Evolutionary conservation across 352 stramenopile genomes (phyloP).

Genomic region (Pythium volutum): DNA sequence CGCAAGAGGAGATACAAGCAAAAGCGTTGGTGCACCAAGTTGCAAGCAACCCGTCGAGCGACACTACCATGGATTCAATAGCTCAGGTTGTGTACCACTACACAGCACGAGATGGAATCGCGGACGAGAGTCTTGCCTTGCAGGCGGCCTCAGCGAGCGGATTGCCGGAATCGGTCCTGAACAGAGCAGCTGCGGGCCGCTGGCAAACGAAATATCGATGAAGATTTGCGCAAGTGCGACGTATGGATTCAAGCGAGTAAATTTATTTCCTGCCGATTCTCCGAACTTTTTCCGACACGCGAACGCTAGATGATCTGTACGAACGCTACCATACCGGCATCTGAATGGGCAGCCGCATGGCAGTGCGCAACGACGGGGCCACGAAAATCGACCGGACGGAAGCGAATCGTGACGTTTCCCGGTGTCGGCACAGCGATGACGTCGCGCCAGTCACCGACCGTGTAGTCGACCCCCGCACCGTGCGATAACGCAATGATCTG

Average conservation of each 20-base stretch:
- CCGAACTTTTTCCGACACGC: no score
- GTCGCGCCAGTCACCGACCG: constrained; percentile 78
- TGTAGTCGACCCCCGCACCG: constrained; percentile 63
- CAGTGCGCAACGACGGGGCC: constrained; percentile 70
- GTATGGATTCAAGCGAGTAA: no score
- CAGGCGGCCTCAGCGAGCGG: constrained; percentile 7
- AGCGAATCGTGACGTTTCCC: constrained; percentile 81
- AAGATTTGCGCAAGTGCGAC: no score
- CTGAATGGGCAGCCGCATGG: constrained; percentile 77
- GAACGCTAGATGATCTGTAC: constrained; percentile 39
- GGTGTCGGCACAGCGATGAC: constrained; percentile 70
- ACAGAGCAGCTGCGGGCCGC: not conserved
- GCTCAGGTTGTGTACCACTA: constrained; percentile 18
- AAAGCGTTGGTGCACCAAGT: constrained; percentile 10
- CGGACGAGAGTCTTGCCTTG: constrained; percentile 7
- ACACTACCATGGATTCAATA: no score
- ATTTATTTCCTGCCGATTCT: no score
- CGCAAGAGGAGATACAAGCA: not conserved
- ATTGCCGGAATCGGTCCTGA: not conserved
- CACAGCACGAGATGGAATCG: constrained; percentile 2
- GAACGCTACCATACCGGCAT: constrained; percentile 71
- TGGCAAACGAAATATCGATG: no score
- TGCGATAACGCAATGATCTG: constrained; percentile 76
- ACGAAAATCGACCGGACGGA: constrained; percentile 61
- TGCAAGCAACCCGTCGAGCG: not conserved